A percentile compares a stretch with the other conserved stretches of the same genome.
Conservation (phyloP, 768 basidiomycete genomes). For the Boletus rufocinnamomeus region DNA sequence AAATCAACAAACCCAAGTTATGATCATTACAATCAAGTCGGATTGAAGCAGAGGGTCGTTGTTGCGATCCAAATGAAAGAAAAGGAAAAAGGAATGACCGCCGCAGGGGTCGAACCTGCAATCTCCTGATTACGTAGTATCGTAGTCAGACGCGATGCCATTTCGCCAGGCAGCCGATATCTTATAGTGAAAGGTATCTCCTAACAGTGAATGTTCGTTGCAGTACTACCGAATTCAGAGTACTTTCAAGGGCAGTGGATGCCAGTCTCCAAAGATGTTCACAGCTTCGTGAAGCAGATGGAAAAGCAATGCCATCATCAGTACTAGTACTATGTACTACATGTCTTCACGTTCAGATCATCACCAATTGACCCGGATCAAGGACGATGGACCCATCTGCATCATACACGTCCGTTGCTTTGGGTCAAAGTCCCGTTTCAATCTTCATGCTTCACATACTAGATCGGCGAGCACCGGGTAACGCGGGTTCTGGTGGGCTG, state of each 20-base stretch:
- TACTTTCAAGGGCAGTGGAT: background rate
- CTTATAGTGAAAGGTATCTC: accelerated
- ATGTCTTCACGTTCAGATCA: background rate
- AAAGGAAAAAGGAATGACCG: slow-evolving; percentile 18
- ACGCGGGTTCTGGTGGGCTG: slow-evolving; percentile 5
- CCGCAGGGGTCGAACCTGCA: slow-evolving; percentile 85
- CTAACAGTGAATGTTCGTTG: background rate
- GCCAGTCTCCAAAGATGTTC: background rate
- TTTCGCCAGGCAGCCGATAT: slow-evolving; percentile 80
- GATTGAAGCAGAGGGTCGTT: background rate
- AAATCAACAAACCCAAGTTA: background rate
- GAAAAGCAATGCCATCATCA: background rate
- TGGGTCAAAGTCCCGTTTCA: background rate
- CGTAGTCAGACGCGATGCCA: slow-evolving; percentile 95
- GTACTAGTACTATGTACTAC: background rate
- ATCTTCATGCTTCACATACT: slow-evolving; percentile 13
- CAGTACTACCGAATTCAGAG: too few species aligned
- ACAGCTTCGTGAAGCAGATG: background rate
- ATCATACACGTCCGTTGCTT: background rate
- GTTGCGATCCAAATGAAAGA: background rate
- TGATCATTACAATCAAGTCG: background rate
- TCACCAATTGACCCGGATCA: background rate
- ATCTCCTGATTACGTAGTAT: slow-evolving; percentile 71
- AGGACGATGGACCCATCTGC: background rate
- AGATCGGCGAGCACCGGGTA: slow-evolving; percentile 11